Base-by-base conservation (phyloP, 306 rosid species). In the Parietaria judaica region DNA sequence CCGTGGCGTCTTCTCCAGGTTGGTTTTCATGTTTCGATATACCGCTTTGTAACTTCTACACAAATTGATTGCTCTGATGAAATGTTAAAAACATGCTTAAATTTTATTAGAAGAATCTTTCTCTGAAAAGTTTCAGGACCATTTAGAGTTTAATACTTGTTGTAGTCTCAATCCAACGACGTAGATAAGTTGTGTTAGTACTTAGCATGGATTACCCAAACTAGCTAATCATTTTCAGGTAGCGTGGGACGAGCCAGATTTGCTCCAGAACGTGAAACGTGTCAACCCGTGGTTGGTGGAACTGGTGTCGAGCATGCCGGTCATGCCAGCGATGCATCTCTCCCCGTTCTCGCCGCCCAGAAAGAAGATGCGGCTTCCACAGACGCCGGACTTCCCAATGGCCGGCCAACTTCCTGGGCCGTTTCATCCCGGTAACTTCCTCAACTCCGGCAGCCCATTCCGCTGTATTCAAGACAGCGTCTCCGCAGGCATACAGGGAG, bases 281-380 rank as follows among this genome's bases (percentile, higher is more conserved):
- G 97, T 94, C n/a, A 94, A 82, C 68, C 99, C 99, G 16, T 94
- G 99, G 99, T 64, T 84, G 82, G 88, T 82, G 47, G 99, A 94
- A 71, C 70, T 86, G 68, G 90, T 84, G 64, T 71, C 96, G 34
- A 84, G 74, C 72, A 78, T 94, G 66, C 97, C 97, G 13, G 61
- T 79, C 38, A 78, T 83, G 75, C 83, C 96, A 14, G 60, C 80
- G 17, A 78, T 83, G 75, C 83, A 88, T 58, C 75, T 86, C 65
- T 79, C 43, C 37, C 84, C 90, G 45, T 88, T 86, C 65, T 84
- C 88, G 11, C 86, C 87, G 11, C 83, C 94, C 11, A 86, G 88
- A 56, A 94, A 94, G 76, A 94, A 84, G 74, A 50, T 70, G 60
- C 78, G 92, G 39, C 77, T 82, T 54, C 72, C 73, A 5, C 86